These are phyloP conservation scores for Alternaria sp. DNA, from an alignment of 2,329 filamentous ascomycete genomes.

Conservation along the genomic window DNA sequence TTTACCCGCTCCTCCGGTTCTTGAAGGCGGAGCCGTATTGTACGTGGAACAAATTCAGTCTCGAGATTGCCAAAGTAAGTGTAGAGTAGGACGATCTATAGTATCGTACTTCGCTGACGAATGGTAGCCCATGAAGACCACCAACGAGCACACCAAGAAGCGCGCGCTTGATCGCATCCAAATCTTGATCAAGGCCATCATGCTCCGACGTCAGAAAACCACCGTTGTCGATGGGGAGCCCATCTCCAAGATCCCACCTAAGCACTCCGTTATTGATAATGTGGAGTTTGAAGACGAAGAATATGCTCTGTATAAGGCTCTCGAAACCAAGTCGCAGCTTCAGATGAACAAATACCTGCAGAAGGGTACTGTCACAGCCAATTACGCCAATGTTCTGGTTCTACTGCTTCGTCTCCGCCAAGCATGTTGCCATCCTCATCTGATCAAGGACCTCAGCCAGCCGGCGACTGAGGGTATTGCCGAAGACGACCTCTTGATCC, in stretches of 20 bases:
- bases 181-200: conserved; percentile 78
- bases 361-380: conserved; percentile 68
- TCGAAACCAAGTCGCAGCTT: conserved; percentile 73
- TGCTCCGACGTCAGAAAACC: conserved; percentile 83
- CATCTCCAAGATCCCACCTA: conserved; percentile 73
- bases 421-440: conserved; percentile 79
- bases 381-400: conserved; percentile 83
- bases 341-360: conserved; percentile 81
- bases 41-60: conserved; percentile 68
- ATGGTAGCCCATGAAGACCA: conserved; percentile 53
- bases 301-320: conserved; percentile 67
- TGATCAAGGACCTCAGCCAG: conserved; percentile 72
- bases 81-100: neutral
- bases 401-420: conserved; percentile 82
- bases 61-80: conserved; percentile 59
- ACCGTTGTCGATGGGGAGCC: conserved; percentile 82
- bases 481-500: conserved; percentile 65
- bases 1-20: conserved; percentile 81
- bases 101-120: neutral
- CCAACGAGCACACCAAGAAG: conserved; percentile 42
- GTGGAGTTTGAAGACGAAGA: conserved; percentile 75
- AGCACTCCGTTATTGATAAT: conserved; percentile 68
- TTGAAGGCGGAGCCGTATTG: conserved; percentile 79
- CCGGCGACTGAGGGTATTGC: conserved; percentile 68
- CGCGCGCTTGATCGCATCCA: conserved; percentile 75